Evolutionary conservation across 2,329 filamentous ascomycete species (phyloP).

Genomic region (Fusarium sp.): DNA sequence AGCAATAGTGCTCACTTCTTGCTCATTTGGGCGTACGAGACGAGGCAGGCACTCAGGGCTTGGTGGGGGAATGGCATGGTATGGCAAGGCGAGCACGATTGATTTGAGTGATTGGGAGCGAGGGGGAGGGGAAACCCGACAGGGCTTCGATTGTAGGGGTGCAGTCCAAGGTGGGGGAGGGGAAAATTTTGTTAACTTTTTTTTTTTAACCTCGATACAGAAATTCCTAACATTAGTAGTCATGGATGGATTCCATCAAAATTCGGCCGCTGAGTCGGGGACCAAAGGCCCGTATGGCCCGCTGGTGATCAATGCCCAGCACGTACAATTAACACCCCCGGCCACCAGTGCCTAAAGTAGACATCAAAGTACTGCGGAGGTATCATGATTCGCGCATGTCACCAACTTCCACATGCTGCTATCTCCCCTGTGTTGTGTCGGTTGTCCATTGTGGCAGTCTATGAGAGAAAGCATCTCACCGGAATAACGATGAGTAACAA

Average conservation of each 20-base stretch:
- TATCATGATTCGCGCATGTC: slow-evolving; percentile 18
- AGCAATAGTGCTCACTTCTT: slow-evolving; percentile 15
- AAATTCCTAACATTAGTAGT: slow-evolving; percentile 28
- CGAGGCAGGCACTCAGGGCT: slow-evolving; percentile 13
- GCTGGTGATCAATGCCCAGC: slow-evolving; percentile 43
- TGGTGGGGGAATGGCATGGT: slow-evolving; percentile 43
- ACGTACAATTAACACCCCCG: slow-evolving; percentile 23
- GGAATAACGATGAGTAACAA: neutral
- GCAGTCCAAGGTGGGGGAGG: slow-evolving; percentile 28
- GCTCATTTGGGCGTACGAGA: slow-evolving; percentile 27
- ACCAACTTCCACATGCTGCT: slow-evolving; percentile 23
- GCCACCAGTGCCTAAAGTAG: slow-evolving; percentile 37
- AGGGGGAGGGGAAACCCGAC: slow-evolving; percentile 39
- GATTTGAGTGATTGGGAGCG: slow-evolving; percentile 38
- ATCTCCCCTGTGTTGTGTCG: slow-evolving; percentile 18
- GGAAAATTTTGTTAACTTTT: slow-evolving; percentile 39
- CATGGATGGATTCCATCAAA: slow-evolving; percentile 32
- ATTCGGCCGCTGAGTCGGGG: slow-evolving; percentile 33
- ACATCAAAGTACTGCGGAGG: slow-evolving; percentile 20
- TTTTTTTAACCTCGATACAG: slow-evolving; percentile 7
- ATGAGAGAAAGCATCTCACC: slow-evolving; percentile 30
- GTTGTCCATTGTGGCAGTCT: slow-evolving; percentile 17
- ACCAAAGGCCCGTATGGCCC: slow-evolving; percentile 29
- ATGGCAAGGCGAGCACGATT: slow-evolving; percentile 37
- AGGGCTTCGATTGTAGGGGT: slow-evolving; percentile 29